These are phyloP conservation scores for Penicillium frequentans DNA, from an alignment of 2,329 filamentous ascomycete species.

Conservation along the genomic window DNA sequence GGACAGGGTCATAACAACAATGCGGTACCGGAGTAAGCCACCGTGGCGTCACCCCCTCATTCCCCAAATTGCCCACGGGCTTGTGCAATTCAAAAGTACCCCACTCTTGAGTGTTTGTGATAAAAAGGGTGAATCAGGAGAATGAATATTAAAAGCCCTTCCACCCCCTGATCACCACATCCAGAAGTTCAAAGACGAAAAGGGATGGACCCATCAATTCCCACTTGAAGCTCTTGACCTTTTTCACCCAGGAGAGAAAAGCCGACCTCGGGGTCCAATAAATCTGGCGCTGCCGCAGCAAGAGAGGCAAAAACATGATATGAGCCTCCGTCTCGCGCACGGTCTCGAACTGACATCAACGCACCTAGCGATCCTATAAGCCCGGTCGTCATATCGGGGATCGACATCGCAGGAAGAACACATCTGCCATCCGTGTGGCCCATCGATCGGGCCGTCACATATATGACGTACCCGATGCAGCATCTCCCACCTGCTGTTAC, in stretches of 20 bases:
- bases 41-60: background rate
- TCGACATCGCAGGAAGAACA: conserved; percentile 20
- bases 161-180: conserved; percentile 26
- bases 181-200: conserved; percentile 25
- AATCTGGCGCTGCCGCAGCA: conserved; percentile 3
- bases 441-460: conserved; percentile 37
- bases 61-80: background rate
- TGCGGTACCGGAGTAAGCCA: background rate
- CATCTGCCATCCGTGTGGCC: conserved; percentile 16
- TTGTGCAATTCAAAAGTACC: background rate
- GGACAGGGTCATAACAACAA: background rate
- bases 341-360: conserved; percentile 17
- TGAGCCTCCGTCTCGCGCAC: conserved; percentile 18
- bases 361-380: conserved; percentile 15
- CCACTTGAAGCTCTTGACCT: conserved; percentile 10
- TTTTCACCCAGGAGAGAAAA: conserved; percentile 3
- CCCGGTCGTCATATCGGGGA: conserved; percentile 25
- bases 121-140: background rate
- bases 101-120: background rate
- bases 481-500: conserved; percentile 55
- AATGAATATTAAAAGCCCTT: conserved; percentile 18
- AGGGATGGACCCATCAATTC: conserved; percentile 12
- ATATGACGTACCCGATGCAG: conserved; percentile 38
- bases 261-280: conserved; percentile 2
- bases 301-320: conserved; percentile 21